Evolutionary conservation across 176 grass and related monocot species (phyloP).

Genomic region (Pharus latifolius): DNA sequence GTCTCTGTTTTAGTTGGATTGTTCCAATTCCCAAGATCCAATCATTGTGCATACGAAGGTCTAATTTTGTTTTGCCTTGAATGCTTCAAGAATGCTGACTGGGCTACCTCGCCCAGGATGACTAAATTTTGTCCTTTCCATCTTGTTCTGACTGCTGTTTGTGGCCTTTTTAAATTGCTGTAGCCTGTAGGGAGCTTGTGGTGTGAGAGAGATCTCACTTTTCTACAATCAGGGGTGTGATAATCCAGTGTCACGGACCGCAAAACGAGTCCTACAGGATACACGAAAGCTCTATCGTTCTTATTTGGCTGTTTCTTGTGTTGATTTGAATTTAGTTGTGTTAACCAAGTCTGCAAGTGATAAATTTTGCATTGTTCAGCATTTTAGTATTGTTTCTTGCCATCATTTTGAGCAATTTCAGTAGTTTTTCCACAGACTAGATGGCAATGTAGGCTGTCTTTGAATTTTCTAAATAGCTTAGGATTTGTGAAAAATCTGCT

Average conservation of each 20-base stretch:
- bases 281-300: neutral
- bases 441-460: neutral
- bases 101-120: neutral
- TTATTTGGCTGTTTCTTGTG: neutral
- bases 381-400: neutral
- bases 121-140: neutral
- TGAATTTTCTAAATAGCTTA: neutral
- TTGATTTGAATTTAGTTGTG: neutral
- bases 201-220: neutral
- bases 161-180: neutral
- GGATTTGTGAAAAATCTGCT: neutral
- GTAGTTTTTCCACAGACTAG: neutral
- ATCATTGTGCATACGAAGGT: neutral
- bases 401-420: neutral
- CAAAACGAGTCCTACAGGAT: no score
- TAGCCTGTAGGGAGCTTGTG: neutral
- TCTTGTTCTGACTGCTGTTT: neutral
- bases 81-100: neutral
- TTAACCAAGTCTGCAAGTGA: neutral
- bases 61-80: neutral
- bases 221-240: neutral
- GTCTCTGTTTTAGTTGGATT: neutral
- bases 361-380: neutral
- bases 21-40: conserved; percentile 7
- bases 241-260: no score